Base-by-base conservation (phyloP, 257 asterid species). In the Perilla frutescens region DNA sequence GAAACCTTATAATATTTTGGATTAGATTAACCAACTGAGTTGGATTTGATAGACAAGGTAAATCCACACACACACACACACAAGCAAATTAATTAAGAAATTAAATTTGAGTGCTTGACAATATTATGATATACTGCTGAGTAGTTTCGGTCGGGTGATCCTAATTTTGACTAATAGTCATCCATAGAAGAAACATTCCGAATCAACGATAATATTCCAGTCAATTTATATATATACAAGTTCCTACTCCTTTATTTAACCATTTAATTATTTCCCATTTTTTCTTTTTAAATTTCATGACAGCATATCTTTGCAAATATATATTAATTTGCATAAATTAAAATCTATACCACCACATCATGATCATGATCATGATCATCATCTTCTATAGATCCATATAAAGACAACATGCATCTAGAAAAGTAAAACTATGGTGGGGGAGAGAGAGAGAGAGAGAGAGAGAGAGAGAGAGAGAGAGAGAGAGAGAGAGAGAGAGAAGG, bases 401-500 rank as follows among this genome's bases (percentile, higher is more conserved):
- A 56, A 49, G 44, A 61, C 51, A 68, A 39, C 84, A 79, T 79
- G 66, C 58, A 57, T 51, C 55, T 73, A 64, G 14, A 75, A 74
- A 64, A 66, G 66, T 73, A 76, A 53, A 64, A 55, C 77, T 62
- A 76, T 49, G 70, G 51, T 37, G 57, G 43, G 59, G 50, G 78
- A 5, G 68, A 37, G 77, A 29, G 81, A 58, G 77, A 54, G 70
- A 71, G 81, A 69, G 88, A 72, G 82, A 74, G n/a, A 57, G 78
- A 5, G 68, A 37, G 77, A 29, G 81, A 58, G 77, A 54, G 70
- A 71, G 81, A 69, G 88, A 72, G 82, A 74, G n/a, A 57, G 78
- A 5, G 68, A 37, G 77, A 29, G 81, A 58, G 77, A 54, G 70
- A 71, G 81, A 69, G 88, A 72, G 82, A 74, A 80, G 51, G 84